Evolutionary conservation across 2,329 filamentous ascomycete species (phyloP), one percentile per base, ranked within the genome.

Genomic region (Gyromitra esculenta): DNA sequence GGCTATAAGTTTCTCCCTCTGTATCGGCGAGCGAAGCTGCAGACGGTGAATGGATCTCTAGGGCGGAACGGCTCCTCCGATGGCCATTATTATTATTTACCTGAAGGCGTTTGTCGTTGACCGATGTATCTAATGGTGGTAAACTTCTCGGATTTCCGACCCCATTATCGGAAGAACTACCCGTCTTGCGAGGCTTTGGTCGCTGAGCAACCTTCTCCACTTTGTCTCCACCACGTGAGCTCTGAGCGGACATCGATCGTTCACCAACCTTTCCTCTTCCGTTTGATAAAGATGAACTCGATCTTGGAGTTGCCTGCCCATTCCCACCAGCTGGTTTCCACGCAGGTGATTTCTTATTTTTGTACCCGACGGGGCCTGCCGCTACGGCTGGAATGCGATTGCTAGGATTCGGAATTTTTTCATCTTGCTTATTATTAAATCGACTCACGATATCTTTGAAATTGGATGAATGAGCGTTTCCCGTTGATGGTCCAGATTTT

Each of bases 391-490:
- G 72, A 59, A 79, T 79, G 43, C 77, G 64, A 73, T 79, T 79
- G 41, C 77, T 79, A 35, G 79, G 79, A 41, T 76, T 70, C 11
- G 79, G 79, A 39, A 79, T 73, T 48, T 79, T 79, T 41, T 80
- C 79, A 68, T 80, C 79, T 59, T 73, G 70, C 59, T 71, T 78
- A 37, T 75, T 75, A 54, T 80, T 80, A 64, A 80, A 80, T 39
- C 77, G 73, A 54, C 69, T 78, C 43, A 80, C 77, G 31, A 80
- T 80, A 48, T 80, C 72, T 73, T 79, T 80, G 60, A 80, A 80
- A 66, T 79, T 79, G 11, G 76, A 54, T 6, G 78, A 76, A 65
- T 78, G 64, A 25, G 48, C 57, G 41, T 71, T 74, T 52, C 62
- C 67, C 2, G 69, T 18, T 15, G 75, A 41, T 9, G 60, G 25